Conservation (phyloP, 2,329 filamentous ascomycete species). For the Claviceps sp. region DNA sequence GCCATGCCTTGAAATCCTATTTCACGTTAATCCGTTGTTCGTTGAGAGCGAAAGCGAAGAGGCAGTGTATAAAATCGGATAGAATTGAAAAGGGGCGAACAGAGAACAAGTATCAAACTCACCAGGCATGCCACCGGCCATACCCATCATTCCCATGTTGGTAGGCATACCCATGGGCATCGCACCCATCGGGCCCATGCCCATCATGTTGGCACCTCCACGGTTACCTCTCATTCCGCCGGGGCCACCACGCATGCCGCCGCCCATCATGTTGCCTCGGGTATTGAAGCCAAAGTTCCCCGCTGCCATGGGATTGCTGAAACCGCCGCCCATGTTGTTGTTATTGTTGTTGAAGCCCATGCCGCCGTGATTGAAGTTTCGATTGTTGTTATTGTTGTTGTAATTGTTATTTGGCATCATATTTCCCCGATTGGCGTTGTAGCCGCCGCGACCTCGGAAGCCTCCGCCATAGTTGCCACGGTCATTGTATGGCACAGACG, state of each 20-base stretch:
- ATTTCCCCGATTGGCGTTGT: slow-evolving; percentile 29
- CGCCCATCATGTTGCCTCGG: slow-evolving; percentile 21
- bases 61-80: no score
- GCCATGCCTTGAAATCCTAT: slow-evolving; percentile 55
- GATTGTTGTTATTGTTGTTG: slow-evolving; percentile 30
- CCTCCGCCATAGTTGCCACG: slow-evolving; percentile 33
- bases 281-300: slow-evolving; percentile 38
- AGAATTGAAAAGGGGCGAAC: no score
- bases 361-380: slow-evolving; percentile 26
- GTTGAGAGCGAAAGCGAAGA: no score
- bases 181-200: slow-evolving; percentile 32
- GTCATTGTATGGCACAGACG: slow-evolving; percentile 34
- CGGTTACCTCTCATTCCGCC: slow-evolving; percentile 36
- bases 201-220: slow-evolving; percentile 38
- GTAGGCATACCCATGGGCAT: slow-evolving; percentile 46
- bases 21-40: slow-evolving; percentile 11
- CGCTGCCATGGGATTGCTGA: slow-evolving; percentile 38
- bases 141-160: slow-evolving; percentile 43
- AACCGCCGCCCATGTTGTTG: slow-evolving; percentile 28
- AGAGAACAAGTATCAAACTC: slow-evolving; percentile 6
- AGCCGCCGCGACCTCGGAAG: slow-evolving; percentile 38
- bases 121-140: slow-evolving; percentile 25
- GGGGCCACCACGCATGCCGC: slow-evolving; percentile 34
- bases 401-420: slow-evolving; percentile 26
- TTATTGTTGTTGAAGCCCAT: slow-evolving; percentile 31